Conservation (phyloP, 495 filamentous ascomycete species). For the Xylaria longipes region DNA sequence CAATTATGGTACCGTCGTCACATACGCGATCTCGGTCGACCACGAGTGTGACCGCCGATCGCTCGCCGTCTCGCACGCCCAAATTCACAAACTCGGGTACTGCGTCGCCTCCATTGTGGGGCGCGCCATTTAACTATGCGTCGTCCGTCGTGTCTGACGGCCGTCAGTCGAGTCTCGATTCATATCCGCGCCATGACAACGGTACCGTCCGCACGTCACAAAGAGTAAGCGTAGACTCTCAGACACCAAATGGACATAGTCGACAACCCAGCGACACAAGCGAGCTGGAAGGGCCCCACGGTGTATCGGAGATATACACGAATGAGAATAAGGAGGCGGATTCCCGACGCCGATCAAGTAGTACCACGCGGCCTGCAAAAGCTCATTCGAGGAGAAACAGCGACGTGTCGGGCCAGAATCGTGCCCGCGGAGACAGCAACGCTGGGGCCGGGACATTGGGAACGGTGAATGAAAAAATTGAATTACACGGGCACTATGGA, state of each 20-base stretch:
- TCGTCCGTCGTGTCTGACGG: constrained; percentile 30
- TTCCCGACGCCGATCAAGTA: constrained; percentile 29
- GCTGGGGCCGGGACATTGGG: constrained; percentile 31
- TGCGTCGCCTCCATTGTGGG: constrained; percentile 31
- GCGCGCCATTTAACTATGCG: constrained; percentile 13
- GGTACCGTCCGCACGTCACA: constrained; percentile 27
- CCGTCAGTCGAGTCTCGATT: constrained; percentile 43
- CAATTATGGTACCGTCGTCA: constrained; percentile 1
- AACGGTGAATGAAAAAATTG: constrained; percentile 40
- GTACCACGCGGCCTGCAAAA: constrained; percentile 21
- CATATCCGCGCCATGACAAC: constrained; percentile 42
- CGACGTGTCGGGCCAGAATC: constrained; percentile 27
- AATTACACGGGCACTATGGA: constrained; percentile 45
- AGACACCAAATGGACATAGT: constrained; percentile 36
- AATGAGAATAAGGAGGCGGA: constrained; percentile 26
- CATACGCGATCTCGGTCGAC: constrained; percentile 13
- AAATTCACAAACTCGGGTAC: constrained; percentile 31
- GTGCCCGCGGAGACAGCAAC: neutral
- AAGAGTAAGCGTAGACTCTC: constrained; percentile 42
- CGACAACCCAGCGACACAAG: constrained; percentile 49
- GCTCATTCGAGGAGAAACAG: constrained; percentile 25
- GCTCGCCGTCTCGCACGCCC: constrained; percentile 34
- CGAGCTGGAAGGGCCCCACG: constrained; percentile 42
- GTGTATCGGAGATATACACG: constrained; percentile 40
- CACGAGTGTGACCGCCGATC: constrained; percentile 31